Conservation (phyloP, 176 grass and related monocot species). For the Thalia dealbata region DNA sequence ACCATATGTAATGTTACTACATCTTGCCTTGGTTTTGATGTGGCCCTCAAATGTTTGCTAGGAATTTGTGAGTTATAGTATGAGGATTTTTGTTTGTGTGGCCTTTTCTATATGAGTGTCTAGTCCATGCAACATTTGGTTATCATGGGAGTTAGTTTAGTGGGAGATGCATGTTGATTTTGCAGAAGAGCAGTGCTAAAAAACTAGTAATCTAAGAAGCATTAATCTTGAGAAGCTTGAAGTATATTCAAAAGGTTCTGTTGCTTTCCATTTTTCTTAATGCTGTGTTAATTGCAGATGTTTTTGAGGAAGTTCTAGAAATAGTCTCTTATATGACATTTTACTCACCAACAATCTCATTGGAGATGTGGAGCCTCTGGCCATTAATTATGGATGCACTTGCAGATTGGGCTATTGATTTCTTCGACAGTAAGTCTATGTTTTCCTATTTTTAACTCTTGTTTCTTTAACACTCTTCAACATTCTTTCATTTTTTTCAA, state of each 20-base stretch:
- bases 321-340: slow-evolving; percentile 93
- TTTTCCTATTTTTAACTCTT: background rate
- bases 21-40: too few species aligned
- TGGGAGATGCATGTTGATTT: too few species aligned
- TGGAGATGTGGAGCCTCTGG: slow-evolving; percentile 91
- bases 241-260: background rate
- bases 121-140: too few species aligned
- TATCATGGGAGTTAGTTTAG: too few species aligned
- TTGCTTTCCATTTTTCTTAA: background rate
- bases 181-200: background rate
- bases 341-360: slow-evolving; percentile 74
- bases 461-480: background rate
- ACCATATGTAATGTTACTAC: too few species aligned
- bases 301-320: slow-evolving; percentile 93
- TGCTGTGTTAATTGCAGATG: slow-evolving; percentile 41
- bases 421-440: slow-evolving; percentile 68
- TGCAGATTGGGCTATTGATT: slow-evolving; percentile 89
- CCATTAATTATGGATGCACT: slow-evolving; percentile 82
- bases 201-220: background rate
- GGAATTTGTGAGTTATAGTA: too few species aligned
- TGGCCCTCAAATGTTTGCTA: too few species aligned
- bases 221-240: background rate
- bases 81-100: too few species aligned
- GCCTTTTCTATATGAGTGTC: too few species aligned
- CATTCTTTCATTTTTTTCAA: background rate